Base-by-base conservation (phyloP, 805 yeast genomes). In the Kazachstania taianensis region DNA sequence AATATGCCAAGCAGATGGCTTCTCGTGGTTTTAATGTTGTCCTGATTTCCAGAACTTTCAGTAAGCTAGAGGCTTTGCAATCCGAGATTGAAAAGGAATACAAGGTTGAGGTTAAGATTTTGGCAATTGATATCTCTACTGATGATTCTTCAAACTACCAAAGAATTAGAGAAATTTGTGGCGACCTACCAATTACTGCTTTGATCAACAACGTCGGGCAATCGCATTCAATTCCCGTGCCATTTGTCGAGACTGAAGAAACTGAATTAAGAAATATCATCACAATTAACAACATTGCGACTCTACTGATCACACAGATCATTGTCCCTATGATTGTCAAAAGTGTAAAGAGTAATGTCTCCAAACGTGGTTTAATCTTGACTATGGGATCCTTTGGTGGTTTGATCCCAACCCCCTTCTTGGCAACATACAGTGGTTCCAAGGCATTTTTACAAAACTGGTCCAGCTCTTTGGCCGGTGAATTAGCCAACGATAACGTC, bases 381-480 rank as follows among this genome's bases (percentile, higher is more conserved):
- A 86, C 92, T 20, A 84, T 92, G 96, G 96, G 97, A 30, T 89
- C 97, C 4, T 89, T 92, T 55, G 94, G 95, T 36, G 98, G 97
- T 3, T 69, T 87, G 47, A 67, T 84, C 32, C 97, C 98, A 38
- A 79, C 95, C 9, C 97, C 98, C 16, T 70, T 76, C 48, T 70
- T 92, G 49, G 94, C 97, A 14, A 81, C 87, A 8, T 92, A 92
- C 65, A 81, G 96, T 14, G 98, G 98, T 17, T 85, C 96, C 32
- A 92, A 92, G 66, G 85, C 94, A 5, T 92, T 92, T 60, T 69
- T 92, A 55, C 96, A 92, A 64, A 74, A 77, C 40, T 92, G 98
- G 97, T 82, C 92, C 33, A 65, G 73, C 35, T 86, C 96, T 1
- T 68, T 92, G 46, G 81, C 95, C 13, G 86, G 87, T 24, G 98